Evolutionary conservation across 352 stramenopile species (phyloP).

Genomic region (Phytophthora niederhauseri): DNA sequence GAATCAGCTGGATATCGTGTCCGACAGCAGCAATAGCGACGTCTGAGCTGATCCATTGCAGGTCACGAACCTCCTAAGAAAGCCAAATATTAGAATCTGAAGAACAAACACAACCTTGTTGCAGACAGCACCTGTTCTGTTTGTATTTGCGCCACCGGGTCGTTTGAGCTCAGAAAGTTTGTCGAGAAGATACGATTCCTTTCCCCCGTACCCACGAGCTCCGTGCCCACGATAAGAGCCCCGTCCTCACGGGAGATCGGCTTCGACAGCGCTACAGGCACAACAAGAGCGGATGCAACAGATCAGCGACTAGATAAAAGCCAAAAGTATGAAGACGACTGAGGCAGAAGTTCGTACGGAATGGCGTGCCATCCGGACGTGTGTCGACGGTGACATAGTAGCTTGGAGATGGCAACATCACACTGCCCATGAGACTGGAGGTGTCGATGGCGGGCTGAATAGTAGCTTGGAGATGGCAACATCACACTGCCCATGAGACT

Average conservation of each 20-base stretch:
- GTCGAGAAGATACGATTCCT: conserved; percentile 73
- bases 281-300: neutral
- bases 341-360: conserved; percentile 35
- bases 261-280: conserved; percentile 69
- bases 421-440: conserved; percentile 16
- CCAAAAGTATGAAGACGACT: neutral
- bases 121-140: conserved; percentile 47
- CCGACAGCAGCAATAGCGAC: conserved; percentile 66
- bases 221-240: conserved; percentile 71
- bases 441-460: conserved; percentile 8
- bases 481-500: conserved; percentile 14
- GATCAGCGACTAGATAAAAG: neutral
- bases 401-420: conserved; percentile 8
- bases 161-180: conserved; percentile 42
- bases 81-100: neutral
- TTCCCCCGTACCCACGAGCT: conserved; percentile 29
- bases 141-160: conserved; percentile 35
- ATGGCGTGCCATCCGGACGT: conserved; percentile 40
- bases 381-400: conserved; percentile 40
- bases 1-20: no score
- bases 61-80: conserved; percentile 70
- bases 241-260: conserved; percentile 79
- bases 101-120: neutral
- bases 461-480: conserved; percentile 16
- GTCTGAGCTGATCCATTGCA: conserved; percentile 63